phyloP scores from a whole-genome alignment of 139 green algal species.

The Closterium sp. region DNA sequence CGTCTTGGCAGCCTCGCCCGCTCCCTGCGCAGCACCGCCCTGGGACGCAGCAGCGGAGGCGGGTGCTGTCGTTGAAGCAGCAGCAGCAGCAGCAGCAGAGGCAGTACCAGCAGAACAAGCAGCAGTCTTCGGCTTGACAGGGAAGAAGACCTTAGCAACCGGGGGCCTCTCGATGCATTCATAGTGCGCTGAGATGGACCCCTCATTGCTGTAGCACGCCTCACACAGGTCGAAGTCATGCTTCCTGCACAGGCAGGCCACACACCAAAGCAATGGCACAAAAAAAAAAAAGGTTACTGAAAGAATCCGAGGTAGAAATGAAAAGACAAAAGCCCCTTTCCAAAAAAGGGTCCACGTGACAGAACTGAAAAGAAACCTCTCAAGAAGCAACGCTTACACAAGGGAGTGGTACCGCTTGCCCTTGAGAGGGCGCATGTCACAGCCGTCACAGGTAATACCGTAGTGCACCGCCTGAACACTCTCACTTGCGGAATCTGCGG shows the following conservation, averaged over 20 bases:
- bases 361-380: not conserved
- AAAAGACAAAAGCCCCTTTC: no score
- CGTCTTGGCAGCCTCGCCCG: not conserved
- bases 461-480: not conserved
- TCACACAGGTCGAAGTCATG: slow-evolving; percentile 34
- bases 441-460: slow-evolving; percentile 24
- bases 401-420: slow-evolving; percentile 23
- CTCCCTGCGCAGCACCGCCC: no score
- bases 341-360: no score
- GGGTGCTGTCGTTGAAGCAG: not conserved
- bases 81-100: not conserved
- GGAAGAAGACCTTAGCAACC: no score
- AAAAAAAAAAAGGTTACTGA: not conserved
- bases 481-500: no score
- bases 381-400: not conserved
- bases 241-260: not conserved
- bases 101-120: not conserved
- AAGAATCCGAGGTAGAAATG: not conserved
- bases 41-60: no score
- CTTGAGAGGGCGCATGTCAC: slow-evolving; percentile 19
- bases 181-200: not conserved
- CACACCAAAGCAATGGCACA: not conserved
- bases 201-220: slow-evolving; percentile 1
- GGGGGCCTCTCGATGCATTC: not conserved
- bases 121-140: not conserved